Evolutionary conservation across 768 basidiomycete genomes (phyloP), one percentile per base, ranked within the genome.

Genomic region (Hypsizygus marmoreus): DNA sequence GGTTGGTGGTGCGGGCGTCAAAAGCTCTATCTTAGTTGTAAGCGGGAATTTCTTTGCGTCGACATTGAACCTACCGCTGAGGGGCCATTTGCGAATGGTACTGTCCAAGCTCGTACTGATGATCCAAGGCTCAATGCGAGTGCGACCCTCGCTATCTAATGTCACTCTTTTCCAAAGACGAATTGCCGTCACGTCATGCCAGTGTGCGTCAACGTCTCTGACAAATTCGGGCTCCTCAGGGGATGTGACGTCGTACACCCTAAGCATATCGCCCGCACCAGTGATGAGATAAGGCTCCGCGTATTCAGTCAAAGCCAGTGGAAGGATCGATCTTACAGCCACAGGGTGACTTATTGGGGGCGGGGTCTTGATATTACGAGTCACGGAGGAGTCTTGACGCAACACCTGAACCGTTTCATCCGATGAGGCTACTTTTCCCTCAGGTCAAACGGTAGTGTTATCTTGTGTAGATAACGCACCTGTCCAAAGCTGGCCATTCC

Each of bases 101-200:
- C 84, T 81, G 62, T 98, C 95, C 47, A 98, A 66, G 60, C 92
- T 86, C 0, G 84, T 76, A 47, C 85, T 93, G 28, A 97, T 65
- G 31, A 97, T 74, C 86, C 89, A 94, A 14, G 85, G 81, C 55
- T 91, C 89, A 10, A 80, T 61, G 51, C 70, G 72, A n/a, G 70
- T 74, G 42, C 59, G 65, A 6, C 72, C 73, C 50, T 75, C 77
- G 19, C 68, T 68, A 7, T 71, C 72, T 22, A 65, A 61, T 6
- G 68, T 69, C 43, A 63, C 70, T 22, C 83, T 76, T 54, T 77
- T 67, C 92, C 93, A 97, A 9, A 86, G 68, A 22, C 77, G 75
- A 40, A 98, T 66, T 4, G 78, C 81, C 4, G 81, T 88, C 12
- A 97, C 84, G 55, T 97, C 91, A 54, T 91, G 91, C 81, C 86